Conservation (phyloP, 352 stramenopile species). For the Pythium sp. region DNA sequence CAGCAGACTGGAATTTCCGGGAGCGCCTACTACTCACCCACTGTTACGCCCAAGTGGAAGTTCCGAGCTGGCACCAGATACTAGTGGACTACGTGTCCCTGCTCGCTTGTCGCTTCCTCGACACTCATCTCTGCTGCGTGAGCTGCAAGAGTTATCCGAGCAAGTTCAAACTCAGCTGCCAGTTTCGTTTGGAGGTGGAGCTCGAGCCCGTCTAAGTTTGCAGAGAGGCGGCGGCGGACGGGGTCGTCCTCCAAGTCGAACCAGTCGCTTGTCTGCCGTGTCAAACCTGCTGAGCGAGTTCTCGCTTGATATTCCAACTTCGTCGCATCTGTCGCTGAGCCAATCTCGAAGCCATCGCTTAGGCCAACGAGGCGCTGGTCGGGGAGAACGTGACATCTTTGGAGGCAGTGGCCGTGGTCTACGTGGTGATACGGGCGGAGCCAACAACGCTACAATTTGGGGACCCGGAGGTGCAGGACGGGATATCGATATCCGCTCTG, state of each 20-base stretch:
- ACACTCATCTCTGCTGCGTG: constrained; percentile 68
- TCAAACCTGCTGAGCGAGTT: constrained; percentile 83
- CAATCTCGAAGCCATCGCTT: constrained; percentile 25
- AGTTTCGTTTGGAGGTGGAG: constrained; percentile 25
- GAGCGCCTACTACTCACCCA: constrained; percentile 27
- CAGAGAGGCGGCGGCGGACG: constrained; percentile 43
- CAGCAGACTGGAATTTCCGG: constrained; percentile 11
- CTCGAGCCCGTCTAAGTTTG: constrained; percentile 24
- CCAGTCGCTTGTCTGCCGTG: constrained; percentile 61
- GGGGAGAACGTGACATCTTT: constrained; percentile 53
- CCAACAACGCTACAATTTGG: constrained; percentile 32
- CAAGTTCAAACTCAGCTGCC: constrained; percentile 74
- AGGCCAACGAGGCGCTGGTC: constrained; percentile 42
- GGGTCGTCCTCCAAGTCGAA: constrained; percentile 50
- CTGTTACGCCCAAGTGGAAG: constrained; percentile 32
- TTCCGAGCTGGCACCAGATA: constrained; percentile 11
- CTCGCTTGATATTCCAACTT: constrained; percentile 69
- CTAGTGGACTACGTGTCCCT: constrained; percentile 22
- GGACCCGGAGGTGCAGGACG: constrained; percentile 27
- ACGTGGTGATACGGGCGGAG: constrained; percentile 28
- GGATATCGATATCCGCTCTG: constrained; percentile 60
- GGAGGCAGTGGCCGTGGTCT: constrained; percentile 35
- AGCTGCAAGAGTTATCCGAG: constrained; percentile 71
- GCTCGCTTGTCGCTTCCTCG: constrained; percentile 53
- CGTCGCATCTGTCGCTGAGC: constrained; percentile 34